These are phyloP conservation scores for Persicaria maculosa DNA, from an alignment of 148 eudicot genomes.

Conservation along the genomic window DNA sequence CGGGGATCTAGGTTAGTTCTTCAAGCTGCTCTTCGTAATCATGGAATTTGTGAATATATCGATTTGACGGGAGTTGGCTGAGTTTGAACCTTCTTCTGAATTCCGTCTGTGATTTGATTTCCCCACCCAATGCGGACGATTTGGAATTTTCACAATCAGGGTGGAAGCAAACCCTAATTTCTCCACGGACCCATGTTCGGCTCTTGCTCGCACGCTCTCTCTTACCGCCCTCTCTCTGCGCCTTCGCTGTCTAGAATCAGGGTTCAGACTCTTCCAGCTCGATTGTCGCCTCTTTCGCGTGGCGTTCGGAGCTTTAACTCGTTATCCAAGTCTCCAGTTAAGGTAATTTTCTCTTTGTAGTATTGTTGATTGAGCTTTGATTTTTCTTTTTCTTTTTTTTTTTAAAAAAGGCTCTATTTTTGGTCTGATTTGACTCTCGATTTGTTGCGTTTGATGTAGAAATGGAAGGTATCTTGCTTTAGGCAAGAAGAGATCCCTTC, in stretches of 20 bases:
- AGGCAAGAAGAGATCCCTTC: constrained; percentile 49
- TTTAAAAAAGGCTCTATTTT: neutral
- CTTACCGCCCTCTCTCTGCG: constrained; percentile 31
- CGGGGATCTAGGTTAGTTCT: neutral
- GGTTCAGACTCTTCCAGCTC: constrained; percentile 28
- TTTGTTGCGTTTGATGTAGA: constrained; percentile 25
- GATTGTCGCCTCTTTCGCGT: constrained; percentile 24
- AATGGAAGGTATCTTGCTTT: constrained; percentile 65
- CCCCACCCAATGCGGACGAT: constrained; percentile 22
- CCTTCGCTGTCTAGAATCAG: constrained; percentile 33
- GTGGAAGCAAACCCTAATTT: constrained; percentile 29
- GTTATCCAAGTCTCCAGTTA: constrained; percentile 22
- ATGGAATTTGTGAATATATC: neutral
- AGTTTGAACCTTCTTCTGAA: neutral
- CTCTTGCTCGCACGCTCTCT: constrained; percentile 40
- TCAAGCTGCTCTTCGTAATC: constrained; percentile 2
- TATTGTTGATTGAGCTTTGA: neutral
- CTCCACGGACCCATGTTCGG: constrained; percentile 38
- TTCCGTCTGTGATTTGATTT: neutral
- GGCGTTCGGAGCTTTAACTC: constrained; percentile 31
- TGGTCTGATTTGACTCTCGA: neutral
- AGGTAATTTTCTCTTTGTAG: constrained; percentile 20
- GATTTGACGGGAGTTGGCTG: neutral
- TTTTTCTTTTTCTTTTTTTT: neutral
- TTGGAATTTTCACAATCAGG: constrained; percentile 17